These are phyloP conservation scores for Sporothrix pallida DNA, from an alignment of 2,329 filamentous ascomycete species.

Conservation along the genomic window DNA sequence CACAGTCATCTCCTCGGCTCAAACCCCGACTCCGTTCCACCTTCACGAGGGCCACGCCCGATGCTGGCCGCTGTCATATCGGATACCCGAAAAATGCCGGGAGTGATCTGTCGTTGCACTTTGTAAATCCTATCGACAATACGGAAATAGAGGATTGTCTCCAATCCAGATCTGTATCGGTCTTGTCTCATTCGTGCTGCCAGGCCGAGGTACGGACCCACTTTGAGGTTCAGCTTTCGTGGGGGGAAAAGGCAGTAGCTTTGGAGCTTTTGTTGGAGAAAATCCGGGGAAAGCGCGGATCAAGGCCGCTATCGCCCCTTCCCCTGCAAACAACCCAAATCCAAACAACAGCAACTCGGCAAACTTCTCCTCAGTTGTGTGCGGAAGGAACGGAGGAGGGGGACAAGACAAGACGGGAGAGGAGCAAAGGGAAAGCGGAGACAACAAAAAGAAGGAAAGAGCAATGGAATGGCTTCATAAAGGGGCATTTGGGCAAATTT, in stretches of 20 bases:
- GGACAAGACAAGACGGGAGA: not conserved
- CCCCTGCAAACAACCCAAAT: not conserved
- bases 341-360: not conserved
- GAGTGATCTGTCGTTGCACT: not conserved
- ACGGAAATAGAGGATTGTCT: too few relatives aligned
- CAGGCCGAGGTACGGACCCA: conserved; percentile 20
- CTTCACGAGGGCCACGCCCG: not conserved
- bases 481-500: not conserved
- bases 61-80: too few relatives aligned
- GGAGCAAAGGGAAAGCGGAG: not conserved
- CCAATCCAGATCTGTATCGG: not conserved
- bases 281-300: conserved; percentile 13
- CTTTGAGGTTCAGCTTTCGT: not conserved
- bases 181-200: not conserved
- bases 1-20: not conserved
- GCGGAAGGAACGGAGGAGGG: not conserved
- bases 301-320: not conserved
- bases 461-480: conserved; percentile 10
- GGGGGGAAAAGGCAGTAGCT: not conserved
- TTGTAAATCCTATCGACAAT: not conserved
- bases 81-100: not conserved
- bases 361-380: not conserved
- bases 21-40: not conserved
- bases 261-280: conserved; percentile 1
- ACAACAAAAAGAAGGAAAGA: not conserved